Evolutionary conservation across 2,329 filamentous ascomycete species (phyloP).

Genomic region (Arachnopeziza araneosa): DNA sequence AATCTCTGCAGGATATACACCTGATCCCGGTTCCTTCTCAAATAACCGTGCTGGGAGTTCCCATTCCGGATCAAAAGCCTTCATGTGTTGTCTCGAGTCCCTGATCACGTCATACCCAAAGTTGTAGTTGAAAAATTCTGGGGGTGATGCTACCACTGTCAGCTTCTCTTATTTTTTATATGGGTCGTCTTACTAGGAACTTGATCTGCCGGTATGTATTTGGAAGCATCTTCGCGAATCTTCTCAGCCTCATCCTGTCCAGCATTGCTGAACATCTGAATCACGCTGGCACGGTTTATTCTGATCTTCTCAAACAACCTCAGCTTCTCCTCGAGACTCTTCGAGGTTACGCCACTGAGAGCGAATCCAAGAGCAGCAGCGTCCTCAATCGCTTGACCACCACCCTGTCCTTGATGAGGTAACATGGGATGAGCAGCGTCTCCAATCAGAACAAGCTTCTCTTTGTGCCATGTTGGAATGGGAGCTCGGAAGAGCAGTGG

Average conservation of each 20-base stretch:
- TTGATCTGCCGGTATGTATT: slow-evolving; percentile 24
- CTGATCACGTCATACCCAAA: slow-evolving; percentile 27
- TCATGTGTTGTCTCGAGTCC: slow-evolving; percentile 12
- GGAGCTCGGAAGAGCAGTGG: slow-evolving; percentile 46
- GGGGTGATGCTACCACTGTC: slow-evolving; percentile 17
- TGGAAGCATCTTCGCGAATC: slow-evolving; percentile 26
- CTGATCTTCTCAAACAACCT: slow-evolving; percentile 53
- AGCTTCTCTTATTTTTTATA: background rate
- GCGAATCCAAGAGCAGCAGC: slow-evolving; percentile 52
- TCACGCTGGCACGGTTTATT: slow-evolving; percentile 48
- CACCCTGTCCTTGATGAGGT: slow-evolving; percentile 59
- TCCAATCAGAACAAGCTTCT: slow-evolving; percentile 51
- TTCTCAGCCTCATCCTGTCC: slow-evolving; percentile 30
- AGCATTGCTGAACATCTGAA: slow-evolving; percentile 44
- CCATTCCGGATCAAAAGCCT: slow-evolving; percentile 12
- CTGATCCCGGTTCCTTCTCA: slow-evolving; percentile 10
- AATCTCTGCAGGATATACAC: slow-evolving; percentile 12
- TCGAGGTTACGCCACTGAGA: slow-evolving; percentile 35
- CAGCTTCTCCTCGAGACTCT: slow-evolving; percentile 48
- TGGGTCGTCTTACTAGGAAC: slow-evolving; percentile 28
- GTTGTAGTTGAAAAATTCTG: slow-evolving; percentile 25
- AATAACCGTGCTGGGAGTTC: slow-evolving; percentile 17
- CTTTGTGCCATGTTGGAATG: slow-evolving; percentile 43
- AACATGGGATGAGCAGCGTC: slow-evolving; percentile 66
- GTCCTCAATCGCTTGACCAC: slow-evolving; percentile 61